A percentile compares a stretch with the other conserved stretches of the same genome.
These are phyloP conservation scores for Cytospora chrysosperma DNA, from an alignment of 2,329 filamentous ascomycete species.

Conservation along the genomic window DNA sequence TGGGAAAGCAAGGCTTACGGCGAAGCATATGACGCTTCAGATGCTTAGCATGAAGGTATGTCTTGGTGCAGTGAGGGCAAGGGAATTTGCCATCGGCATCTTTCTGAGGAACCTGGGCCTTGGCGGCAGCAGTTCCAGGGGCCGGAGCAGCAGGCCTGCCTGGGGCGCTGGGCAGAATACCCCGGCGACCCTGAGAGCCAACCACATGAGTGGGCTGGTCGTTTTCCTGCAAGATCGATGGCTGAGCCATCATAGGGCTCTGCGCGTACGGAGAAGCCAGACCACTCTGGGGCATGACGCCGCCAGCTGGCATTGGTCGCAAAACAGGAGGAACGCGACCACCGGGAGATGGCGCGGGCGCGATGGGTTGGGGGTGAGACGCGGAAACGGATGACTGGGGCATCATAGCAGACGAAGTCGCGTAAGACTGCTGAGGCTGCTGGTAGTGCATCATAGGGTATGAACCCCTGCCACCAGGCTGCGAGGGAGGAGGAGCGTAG, in stretches of 20 bases:
- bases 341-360: conserved; percentile 63
- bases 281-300: conserved; percentile 58
- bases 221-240: conserved; percentile 52
- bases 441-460: conserved; percentile 56
- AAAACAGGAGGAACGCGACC: conserved; percentile 58
- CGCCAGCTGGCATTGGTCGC: conserved; percentile 70
- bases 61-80: conserved; percentile 97
- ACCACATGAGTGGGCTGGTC: conserved; percentile 86
- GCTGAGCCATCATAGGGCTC: conserved; percentile 55
- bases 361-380: conserved; percentile 73
- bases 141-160: conserved; percentile 77
- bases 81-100: conserved; percentile 98
- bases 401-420: conserved; percentile 60
- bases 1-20: conserved; percentile 69
- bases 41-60: conserved; percentile 95
- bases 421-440: conserved; percentile 54
- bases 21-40: conserved; percentile 92
- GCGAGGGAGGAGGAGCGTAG: conserved; percentile 50
- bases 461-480: conserved; percentile 48
- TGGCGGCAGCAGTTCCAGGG: conserved; percentile 65
- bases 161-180: conserved; percentile 87
- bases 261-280: conserved; percentile 61
- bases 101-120: conserved; percentile 87
- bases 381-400: conserved; percentile 65
- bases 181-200: conserved; percentile 87